A percentile compares a stretch with the other conserved stretches of the same genome.
Conservation (phyloP, 106 monocot species). For the Iris macrosiphon region DNA sequence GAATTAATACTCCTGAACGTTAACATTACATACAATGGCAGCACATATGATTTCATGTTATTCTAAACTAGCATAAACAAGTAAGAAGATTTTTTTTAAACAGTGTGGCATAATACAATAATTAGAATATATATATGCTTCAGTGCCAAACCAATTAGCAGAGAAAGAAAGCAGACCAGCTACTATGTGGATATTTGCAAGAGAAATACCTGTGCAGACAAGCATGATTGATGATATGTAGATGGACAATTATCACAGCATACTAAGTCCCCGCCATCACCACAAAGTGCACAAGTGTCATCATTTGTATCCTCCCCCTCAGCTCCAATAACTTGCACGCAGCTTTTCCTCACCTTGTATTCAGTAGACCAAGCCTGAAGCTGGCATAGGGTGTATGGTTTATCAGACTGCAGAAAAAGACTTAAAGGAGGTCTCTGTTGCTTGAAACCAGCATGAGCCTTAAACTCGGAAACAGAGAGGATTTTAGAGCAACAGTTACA, state of each 20-base stretch:
- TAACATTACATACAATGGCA: too few relatives aligned
- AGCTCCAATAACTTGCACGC: slow-evolving; percentile 20
- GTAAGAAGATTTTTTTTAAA: too few relatives aligned
- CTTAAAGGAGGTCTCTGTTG: slow-evolving; percentile 38
- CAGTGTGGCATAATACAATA: too few relatives aligned
- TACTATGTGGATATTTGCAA: background rate
- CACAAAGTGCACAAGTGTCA: slow-evolving; percentile 93
- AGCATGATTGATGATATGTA: slow-evolving; percentile 75
- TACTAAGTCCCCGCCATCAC: slow-evolving; percentile 86
- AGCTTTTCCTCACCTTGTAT: slow-evolving; percentile 53
- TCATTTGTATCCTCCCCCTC: slow-evolving; percentile 76
- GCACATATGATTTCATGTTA: too few relatives aligned
- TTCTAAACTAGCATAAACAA: too few relatives aligned
- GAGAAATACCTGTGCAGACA: slow-evolving; percentile 38
- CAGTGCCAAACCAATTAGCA: too few relatives aligned
- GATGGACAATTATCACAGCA: slow-evolving; percentile 95
- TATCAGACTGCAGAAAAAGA: slow-evolving; percentile 63
- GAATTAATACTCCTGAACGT: too few relatives aligned
- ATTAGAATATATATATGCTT: too few relatives aligned
- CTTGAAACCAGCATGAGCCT: slow-evolving; percentile 57
- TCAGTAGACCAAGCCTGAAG: slow-evolving; percentile 88
- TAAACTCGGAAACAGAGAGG: slow-evolving; percentile 64
- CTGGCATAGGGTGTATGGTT: slow-evolving; percentile 54
- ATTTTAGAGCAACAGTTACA: slow-evolving; percentile 71
- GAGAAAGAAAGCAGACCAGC: too few relatives aligned